Base-by-base conservation (phyloP, 345 rosid genomes). In the Camelina hispida region DNA sequence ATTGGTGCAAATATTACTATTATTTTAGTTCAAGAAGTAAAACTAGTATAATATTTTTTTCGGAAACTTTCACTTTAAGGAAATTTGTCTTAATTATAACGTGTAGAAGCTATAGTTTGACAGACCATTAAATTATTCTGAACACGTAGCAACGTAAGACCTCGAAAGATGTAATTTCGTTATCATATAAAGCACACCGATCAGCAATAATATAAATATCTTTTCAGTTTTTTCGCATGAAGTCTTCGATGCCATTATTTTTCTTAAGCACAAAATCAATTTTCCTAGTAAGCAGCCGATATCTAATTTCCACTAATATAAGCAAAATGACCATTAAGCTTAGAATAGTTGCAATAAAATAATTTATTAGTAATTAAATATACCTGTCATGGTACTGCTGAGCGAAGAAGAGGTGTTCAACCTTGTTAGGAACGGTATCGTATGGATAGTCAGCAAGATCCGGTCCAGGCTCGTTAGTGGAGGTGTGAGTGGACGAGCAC, bases 381-480 rank as follows among this genome's bases (percentile, higher is more conserved):
- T 72, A 78, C 81, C 81, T 68, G 82, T 96, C 99, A 57, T 96
- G 99, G 80, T 90, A 96, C 38, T 93, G 97, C 43, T 96, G 99
- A 3, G 96, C 97, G 5, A 88, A 91, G 79, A 90, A 96, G 23
- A 93, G 91, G 43, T 93, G 99, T 61, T 96, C 97, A 1, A 96
- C 99, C 63, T 93, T 91, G 85, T 93, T 96, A 0, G 98, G 98
- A 68, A 96, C 96, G 8, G 99, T 96, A 73, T 96, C 97, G 10
- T 91, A 91, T 0, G 97, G 99, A 58, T 96, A 96, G 51, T 93
- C 99, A 9, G 98, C 96, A n/a, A 89, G 98, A 81, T 91, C 96
- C 0, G 99, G 99, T 18, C 97, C 99, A 2, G 98, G 99, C 75
- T 93, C 98, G 16, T 93, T 93, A 71, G 97, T 88, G 61, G 82